These are phyloP conservation scores for Forsythia suspensa DNA, from an alignment of 257 asterid species.

Conservation along the genomic window DNA sequence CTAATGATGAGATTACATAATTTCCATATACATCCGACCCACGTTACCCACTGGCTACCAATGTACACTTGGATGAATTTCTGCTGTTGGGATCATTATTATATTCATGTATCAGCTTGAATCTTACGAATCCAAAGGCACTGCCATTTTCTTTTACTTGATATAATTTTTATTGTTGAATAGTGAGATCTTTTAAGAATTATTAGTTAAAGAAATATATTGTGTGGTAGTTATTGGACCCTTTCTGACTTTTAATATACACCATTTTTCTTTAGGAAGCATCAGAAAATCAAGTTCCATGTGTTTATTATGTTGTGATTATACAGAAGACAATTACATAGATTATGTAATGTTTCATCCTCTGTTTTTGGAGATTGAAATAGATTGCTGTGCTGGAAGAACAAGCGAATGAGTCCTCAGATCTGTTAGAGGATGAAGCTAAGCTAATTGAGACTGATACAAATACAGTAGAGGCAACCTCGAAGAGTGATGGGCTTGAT, in stretches of 20 bases:
- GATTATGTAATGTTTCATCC: not conserved
- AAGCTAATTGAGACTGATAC: conserved; percentile 49
- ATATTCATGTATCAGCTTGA: not conserved
- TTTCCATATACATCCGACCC: no score
- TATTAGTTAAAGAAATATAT: not conserved
- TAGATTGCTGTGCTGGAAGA: conserved; percentile 83
- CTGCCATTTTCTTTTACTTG: not conserved
- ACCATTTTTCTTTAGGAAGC: not conserved
- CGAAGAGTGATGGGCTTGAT: conserved; percentile 48
- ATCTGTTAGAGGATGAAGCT: conserved; percentile 69
- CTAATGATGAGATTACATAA: not conserved
- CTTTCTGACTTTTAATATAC: not conserved
- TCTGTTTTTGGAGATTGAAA: conserved; percentile 20
- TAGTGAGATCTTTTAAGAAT: not conserved
- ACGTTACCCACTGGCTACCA: not conserved
- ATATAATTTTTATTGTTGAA: not conserved
- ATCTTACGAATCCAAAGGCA: not conserved
- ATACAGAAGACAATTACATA: not conserved
- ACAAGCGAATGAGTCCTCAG: conserved; percentile 61
- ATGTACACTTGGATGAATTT: not conserved
- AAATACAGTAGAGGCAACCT: conserved; percentile 36
- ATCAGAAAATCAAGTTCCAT: not conserved
- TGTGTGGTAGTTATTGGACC: not conserved
- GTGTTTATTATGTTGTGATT: not conserved
- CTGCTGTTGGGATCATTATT: not conserved